Evolutionary conservation across 768 basidiomycete species (phyloP).

Genomic region (Chiua virens): DNA sequence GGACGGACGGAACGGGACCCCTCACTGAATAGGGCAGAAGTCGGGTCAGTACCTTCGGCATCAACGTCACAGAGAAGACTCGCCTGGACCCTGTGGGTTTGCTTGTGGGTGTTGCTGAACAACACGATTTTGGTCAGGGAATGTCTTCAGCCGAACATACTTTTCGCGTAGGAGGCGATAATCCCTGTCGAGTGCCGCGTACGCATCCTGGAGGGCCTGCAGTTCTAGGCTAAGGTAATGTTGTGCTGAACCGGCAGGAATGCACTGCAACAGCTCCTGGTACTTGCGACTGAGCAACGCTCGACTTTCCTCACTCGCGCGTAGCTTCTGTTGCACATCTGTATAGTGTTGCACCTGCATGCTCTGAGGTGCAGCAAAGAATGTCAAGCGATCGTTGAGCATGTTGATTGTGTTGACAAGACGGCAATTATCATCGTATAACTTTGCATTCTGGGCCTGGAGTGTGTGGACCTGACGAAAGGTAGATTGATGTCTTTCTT

Average conservation of each 20-base stretch:
- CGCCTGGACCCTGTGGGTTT: conserved; percentile 9
- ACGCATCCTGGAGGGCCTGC: conserved; percentile 13
- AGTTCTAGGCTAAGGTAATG: conserved; percentile 22
- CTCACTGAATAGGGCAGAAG: neutral
- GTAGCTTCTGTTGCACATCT: conserved; percentile 28
- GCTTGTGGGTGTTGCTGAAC: conserved; percentile 10
- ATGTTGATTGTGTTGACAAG: conserved; percentile 27
- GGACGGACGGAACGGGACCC: conserved; percentile 2
- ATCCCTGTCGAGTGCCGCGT: conserved; percentile 22
- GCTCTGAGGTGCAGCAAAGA: conserved; percentile 16
- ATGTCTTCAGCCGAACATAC: conserved; percentile 17
- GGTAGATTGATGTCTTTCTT: conserved; percentile 17
- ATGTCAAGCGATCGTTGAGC: conserved; percentile 32
- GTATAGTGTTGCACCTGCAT: conserved; percentile 16
- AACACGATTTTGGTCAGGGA: conserved; percentile 1
- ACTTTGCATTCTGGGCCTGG: conserved; percentile 29
- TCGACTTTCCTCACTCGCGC: conserved; percentile 19
- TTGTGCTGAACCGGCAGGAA: conserved; percentile 12
- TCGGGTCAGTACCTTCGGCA: neutral
- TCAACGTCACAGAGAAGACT: neutral
- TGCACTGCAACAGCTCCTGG: conserved; percentile 21
- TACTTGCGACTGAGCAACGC: conserved; percentile 21
- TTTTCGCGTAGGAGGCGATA: conserved; percentile 20
- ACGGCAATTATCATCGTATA: conserved; percentile 41
- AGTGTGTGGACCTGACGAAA: conserved; percentile 34